These are phyloP conservation scores for Thyridium curvatum DNA, from an alignment of 2,329 filamentous ascomycete species.

Conservation along the genomic window DNA sequence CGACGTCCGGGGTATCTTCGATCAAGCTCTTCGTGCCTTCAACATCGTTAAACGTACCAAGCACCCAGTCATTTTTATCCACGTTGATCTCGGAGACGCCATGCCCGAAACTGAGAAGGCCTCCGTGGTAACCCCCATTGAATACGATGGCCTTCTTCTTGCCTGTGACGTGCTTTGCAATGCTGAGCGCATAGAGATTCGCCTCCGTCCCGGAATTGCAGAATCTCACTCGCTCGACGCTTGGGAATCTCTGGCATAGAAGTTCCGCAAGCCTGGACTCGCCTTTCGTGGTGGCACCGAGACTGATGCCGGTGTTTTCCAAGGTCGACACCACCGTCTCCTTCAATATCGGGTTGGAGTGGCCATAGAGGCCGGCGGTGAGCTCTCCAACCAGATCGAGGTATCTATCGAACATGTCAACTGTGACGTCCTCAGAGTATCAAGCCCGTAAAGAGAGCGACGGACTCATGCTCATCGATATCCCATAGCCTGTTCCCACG, in stretches of 20 bases:
- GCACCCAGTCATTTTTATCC: constrained; percentile 47
- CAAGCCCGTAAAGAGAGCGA: constrained; percentile 2
- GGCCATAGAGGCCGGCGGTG: constrained; percentile 60
- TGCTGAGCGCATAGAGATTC: constrained; percentile 52
- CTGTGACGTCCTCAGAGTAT: constrained; percentile 1
- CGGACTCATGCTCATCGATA: constrained; percentile 20
- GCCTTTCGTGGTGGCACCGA: constrained; percentile 44
- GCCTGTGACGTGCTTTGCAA: constrained; percentile 38
- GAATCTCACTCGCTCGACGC: constrained; percentile 51
- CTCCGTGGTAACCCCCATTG: constrained; percentile 46
- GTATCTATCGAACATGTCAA: constrained; percentile 29
- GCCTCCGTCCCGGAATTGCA: constrained; percentile 63
- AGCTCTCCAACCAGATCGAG: constrained; percentile 58
- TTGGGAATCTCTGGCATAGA: constrained; percentile 45
- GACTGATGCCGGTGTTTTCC: constrained; percentile 41
- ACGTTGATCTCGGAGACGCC: constrained; percentile 17
- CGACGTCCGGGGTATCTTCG: constrained; percentile 36
- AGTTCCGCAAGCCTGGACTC: constrained; percentile 45
- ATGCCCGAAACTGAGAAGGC: constrained; percentile 26
- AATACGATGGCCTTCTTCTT: constrained; percentile 45
- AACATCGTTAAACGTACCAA: constrained; percentile 56
- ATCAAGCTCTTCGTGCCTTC: constrained; percentile 37
- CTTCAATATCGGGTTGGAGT: constrained; percentile 51
- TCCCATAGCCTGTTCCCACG: constrained; percentile 20
- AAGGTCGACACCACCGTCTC: constrained; percentile 39